These are phyloP conservation scores for Achaetomiella virescens DNA, from an alignment of 495 filamentous ascomycete genomes.

Conservation along the genomic window DNA sequence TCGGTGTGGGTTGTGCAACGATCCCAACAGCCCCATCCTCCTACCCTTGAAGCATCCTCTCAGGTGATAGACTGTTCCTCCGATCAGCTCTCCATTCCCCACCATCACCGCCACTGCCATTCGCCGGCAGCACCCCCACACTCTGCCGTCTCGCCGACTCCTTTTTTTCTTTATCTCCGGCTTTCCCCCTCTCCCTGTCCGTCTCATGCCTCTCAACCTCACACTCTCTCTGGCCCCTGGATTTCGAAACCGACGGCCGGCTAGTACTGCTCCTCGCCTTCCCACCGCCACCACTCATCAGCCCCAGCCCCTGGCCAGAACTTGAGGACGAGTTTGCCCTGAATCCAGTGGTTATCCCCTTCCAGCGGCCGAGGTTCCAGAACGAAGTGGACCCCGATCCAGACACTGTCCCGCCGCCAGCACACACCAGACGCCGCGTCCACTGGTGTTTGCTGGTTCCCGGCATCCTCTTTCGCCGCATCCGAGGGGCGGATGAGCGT, in stretches of 20 bases:
- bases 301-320: not conserved
- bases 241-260: constrained; percentile 8
- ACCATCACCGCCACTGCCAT: not conserved
- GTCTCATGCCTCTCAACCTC: not conserved
- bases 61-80: constrained; percentile 16
- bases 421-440: not conserved
- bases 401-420: not conserved
- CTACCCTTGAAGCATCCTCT: constrained; percentile 3
- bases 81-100: constrained; percentile 9
- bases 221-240: not conserved
- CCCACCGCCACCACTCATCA: too few relatives aligned
- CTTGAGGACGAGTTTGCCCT: constrained; percentile 14
- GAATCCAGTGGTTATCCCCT: constrained; percentile 27
- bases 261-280: constrained; percentile 14
- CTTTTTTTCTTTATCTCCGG: not conserved
- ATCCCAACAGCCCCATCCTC: constrained; percentile 5
- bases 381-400: constrained; percentile 22
- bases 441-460: not conserved
- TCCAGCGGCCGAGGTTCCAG: constrained; percentile 43
- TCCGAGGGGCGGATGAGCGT: constrained; percentile 27
- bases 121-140: not conserved
- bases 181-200: not conserved
- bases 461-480: constrained; percentile 29
- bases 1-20: too few relatives aligned
- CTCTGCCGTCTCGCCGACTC: not conserved